These are phyloP conservation scores for Talaromyces sp. DNA, from an alignment of 2,329 filamentous ascomycete genomes.

Conservation along the genomic window DNA sequence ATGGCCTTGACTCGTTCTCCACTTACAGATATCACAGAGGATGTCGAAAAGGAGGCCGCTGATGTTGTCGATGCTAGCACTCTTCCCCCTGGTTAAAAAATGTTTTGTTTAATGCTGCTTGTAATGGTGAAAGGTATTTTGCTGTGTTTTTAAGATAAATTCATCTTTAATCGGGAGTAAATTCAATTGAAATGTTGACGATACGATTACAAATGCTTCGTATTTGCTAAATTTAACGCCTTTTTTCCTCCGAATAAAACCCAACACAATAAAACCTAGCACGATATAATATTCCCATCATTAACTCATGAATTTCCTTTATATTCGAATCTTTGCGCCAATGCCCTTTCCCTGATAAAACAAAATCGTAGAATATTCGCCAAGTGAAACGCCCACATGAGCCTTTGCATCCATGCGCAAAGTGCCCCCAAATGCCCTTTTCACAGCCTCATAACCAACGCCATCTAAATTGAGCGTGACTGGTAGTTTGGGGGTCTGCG, in stretches of 20 bases:
- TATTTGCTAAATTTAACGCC: background rate
- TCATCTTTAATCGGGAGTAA: background rate
- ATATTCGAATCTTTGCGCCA: slow-evolving; percentile 54
- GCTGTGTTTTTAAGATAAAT: background rate
- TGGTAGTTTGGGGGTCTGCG: slow-evolving; percentile 69
- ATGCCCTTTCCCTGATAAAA: slow-evolving; percentile 68
- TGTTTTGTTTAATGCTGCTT: background rate
- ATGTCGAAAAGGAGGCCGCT: slow-evolving; percentile 78
- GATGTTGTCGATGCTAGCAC: slow-evolving; percentile 93
- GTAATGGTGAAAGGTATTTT: background rate
- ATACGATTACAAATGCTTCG: background rate
- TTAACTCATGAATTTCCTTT: background rate
- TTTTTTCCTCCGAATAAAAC: background rate
- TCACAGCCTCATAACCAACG: slow-evolving; percentile 77
- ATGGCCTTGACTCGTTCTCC: slow-evolving; percentile 96
- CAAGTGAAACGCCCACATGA: slow-evolving; percentile 67
- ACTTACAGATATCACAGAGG: slow-evolving; percentile 67
- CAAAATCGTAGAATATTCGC: slow-evolving; percentile 67
- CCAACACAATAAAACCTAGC: background rate
- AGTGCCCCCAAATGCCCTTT: slow-evolving; percentile 71
- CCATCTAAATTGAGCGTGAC: slow-evolving; percentile 73
- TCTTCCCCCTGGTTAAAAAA: slow-evolving; percentile 74
- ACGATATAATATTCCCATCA: background rate
- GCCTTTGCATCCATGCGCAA: slow-evolving; percentile 76
- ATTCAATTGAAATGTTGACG: background rate